Conservation (phyloP, 352 stramenopile genomes). For the Phytophthora crassamura region DNA sequence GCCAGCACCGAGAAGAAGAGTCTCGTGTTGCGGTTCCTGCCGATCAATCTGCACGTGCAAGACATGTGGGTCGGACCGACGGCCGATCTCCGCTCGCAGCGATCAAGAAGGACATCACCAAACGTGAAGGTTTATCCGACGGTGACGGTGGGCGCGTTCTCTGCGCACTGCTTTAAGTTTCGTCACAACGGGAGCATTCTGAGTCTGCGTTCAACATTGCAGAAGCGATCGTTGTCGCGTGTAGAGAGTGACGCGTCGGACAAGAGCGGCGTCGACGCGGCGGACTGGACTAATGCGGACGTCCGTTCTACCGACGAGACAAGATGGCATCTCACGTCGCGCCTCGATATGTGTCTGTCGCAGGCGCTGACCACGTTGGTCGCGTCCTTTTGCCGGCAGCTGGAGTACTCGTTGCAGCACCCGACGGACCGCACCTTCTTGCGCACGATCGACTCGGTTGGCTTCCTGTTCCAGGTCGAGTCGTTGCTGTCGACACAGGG, state of each 20-base stretch:
- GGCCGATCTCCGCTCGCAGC: slow-evolving; percentile 68
- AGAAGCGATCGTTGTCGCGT: slow-evolving; percentile 63
- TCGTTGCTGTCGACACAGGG: slow-evolving; percentile 94
- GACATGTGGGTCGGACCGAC: slow-evolving; percentile 86
- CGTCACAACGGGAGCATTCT: slow-evolving; percentile 78
- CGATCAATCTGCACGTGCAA: slow-evolving; percentile 86
- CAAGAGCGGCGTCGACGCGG: slow-evolving; percentile 31
- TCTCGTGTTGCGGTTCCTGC: slow-evolving; percentile 70
- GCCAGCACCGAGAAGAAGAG: slow-evolving; percentile 87
- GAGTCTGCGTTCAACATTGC: slow-evolving; percentile 61
- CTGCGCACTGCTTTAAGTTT: slow-evolving; percentile 85
- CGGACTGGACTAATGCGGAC: slow-evolving; percentile 68
- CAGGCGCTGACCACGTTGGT: slow-evolving; percentile 80
- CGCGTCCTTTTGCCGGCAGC: slow-evolving; percentile 72
- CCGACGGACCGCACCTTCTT: slow-evolving; percentile 64
- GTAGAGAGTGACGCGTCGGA: slow-evolving; percentile 53
- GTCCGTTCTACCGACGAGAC: slow-evolving; percentile 65
- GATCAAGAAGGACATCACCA: slow-evolving; percentile 62
- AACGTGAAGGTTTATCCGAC: slow-evolving; percentile 72
- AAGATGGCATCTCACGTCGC: slow-evolving; percentile 78
- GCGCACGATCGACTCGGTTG: slow-evolving; percentile 65
- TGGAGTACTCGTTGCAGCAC: slow-evolving; percentile 78
- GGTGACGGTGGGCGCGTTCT: slow-evolving; percentile 82
- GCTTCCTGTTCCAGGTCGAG: slow-evolving; percentile 91
- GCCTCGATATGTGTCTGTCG: slow-evolving; percentile 81